Percentiles rank a stretch among this genome's conserved stretches.
These are phyloP conservation scores for Emergomyces pasteurianus DNA, from an alignment of 2,329 filamentous ascomycete genomes.

Conservation along the genomic window DNA sequence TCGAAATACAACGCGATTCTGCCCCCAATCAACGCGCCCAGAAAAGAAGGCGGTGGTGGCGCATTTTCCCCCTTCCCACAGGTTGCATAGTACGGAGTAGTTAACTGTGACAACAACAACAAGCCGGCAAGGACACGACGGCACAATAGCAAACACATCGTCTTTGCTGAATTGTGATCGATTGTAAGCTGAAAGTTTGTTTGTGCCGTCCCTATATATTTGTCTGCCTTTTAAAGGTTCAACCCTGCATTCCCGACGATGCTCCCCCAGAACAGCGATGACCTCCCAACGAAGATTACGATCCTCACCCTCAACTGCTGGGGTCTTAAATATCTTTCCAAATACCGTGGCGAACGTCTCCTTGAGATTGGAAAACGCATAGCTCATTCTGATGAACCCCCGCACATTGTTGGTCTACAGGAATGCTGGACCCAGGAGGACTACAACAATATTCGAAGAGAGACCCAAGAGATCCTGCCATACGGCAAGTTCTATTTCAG, in stretches of 20 bases:
- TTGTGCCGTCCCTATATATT: background rate
- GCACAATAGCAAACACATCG: background rate
- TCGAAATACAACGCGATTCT: background rate
- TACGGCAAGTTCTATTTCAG: conserved; percentile 88
- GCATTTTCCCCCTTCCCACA: background rate
- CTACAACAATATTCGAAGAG: conserved; percentile 63
- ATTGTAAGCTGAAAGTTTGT: background rate
- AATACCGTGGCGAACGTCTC: conserved; percentile 64
- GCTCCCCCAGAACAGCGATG: conserved; percentile 9
- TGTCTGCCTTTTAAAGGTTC: background rate
- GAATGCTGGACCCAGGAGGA: conserved; percentile 88
- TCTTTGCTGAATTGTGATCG: background rate
- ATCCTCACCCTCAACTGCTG: conserved; percentile 91
- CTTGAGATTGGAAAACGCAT: conserved; percentile 73
- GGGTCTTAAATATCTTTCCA: conserved; percentile 81
- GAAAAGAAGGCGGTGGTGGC: conserved; percentile 15
- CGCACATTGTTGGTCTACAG: conserved; percentile 84
- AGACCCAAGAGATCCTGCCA: conserved; percentile 63
- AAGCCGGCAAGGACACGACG: background rate
- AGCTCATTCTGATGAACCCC: conserved; percentile 52
- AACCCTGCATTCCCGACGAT: background rate
- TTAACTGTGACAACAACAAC: too few species aligned
- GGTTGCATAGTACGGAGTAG: too few species aligned
- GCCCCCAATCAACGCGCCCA: conserved; percentile 8
- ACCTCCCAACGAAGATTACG: conserved; percentile 48